phyloP scores from a whole-genome alignment of 768 basidiomycete species.

The Hericium rajendrae region DNA sequence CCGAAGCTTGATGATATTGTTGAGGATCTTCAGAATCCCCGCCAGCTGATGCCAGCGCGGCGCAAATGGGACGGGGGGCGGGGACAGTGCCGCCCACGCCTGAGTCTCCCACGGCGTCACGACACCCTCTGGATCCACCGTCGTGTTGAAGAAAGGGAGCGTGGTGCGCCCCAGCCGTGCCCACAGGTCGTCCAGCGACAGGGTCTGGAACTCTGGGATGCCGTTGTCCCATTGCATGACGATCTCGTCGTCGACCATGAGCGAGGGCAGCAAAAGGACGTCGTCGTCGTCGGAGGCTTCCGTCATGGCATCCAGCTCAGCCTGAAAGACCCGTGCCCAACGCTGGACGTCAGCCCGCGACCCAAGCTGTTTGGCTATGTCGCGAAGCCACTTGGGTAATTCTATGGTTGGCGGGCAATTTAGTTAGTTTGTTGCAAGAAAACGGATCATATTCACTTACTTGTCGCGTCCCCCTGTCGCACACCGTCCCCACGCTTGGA shows the following conservation, averaged over 20 bases:
- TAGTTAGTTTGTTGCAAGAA: too few relatives aligned
- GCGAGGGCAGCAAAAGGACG: neutral
- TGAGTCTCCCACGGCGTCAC: neutral
- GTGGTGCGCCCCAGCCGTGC: neutral
- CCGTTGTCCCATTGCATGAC: neutral
- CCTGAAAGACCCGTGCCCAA: too few relatives aligned
- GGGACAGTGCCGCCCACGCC: slow-evolving; percentile 10
- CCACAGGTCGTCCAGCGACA: slow-evolving; percentile 1
- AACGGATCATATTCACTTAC: too few relatives aligned
- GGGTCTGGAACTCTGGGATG: neutral
- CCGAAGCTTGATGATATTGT: neutral
- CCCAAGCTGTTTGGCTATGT: too few relatives aligned
- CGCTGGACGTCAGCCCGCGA: too few relatives aligned
- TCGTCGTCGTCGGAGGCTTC: too few relatives aligned
- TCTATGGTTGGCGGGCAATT: too few relatives aligned
- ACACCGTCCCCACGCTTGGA: too few relatives aligned
- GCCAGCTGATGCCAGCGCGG: slow-evolving; percentile 4
- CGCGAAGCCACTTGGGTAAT: too few relatives aligned
- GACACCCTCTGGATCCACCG: neutral
- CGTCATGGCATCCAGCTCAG: too few relatives aligned
- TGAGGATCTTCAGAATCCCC: slow-evolving; percentile 14
- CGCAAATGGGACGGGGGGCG: neutral
- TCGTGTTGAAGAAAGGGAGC: neutral
- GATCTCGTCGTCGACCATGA: neutral
- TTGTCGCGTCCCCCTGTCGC: too few relatives aligned